Conservation (phyloP, 2,329 filamentous ascomycete genomes). For the Talaromyces sp. region DNA sequence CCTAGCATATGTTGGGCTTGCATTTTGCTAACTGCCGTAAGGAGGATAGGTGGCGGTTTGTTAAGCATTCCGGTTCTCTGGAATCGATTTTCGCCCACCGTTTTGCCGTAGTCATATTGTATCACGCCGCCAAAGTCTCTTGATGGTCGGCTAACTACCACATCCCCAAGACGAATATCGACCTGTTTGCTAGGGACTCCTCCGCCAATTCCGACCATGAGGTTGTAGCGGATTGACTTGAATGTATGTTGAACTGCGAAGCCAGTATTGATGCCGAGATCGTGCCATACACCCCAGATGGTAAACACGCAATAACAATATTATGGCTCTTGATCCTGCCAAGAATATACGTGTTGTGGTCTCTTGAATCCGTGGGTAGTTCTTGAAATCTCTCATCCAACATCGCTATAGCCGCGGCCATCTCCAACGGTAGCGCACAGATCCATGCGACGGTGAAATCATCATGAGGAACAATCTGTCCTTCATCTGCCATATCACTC, state of each 20-base stretch:
- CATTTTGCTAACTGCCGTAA: conserved; percentile 10
- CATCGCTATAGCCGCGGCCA: conserved; percentile 16
- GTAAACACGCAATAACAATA: conserved; percentile 24
- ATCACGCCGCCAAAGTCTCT: conserved; percentile 23
- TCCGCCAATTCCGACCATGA: conserved; percentile 28
- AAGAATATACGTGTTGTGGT: conserved; percentile 22
- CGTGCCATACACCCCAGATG: conserved; percentile 17
- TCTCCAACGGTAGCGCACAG: conserved; percentile 1
- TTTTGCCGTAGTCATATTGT: conserved; percentile 18
- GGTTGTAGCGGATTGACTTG: conserved; percentile 20
- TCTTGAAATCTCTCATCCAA: conserved; percentile 22
- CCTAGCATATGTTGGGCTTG: conserved; percentile 11
- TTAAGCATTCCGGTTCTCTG: conserved; percentile 12
- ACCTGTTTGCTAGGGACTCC: conserved; percentile 22
- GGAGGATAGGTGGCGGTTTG: conserved; percentile 11
- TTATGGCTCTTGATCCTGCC: conserved; percentile 22
- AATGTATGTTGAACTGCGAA: conserved; percentile 21
- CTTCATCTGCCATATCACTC: neutral
- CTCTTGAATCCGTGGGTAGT: conserved; percentile 14
- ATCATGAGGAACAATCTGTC: neutral
- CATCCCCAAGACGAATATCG: conserved; percentile 26
- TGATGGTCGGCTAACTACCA: conserved; percentile 25
- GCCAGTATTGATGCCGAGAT: conserved; percentile 23
- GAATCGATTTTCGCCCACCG: neutral
- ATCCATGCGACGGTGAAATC: conserved; percentile 8